A percentile compares a stretch with the other conserved stretches of the same genome.
Evolutionary conservation across 805 yeast genomes (phyloP).

Genomic region (Zygotorulaspora chibaensis): DNA sequence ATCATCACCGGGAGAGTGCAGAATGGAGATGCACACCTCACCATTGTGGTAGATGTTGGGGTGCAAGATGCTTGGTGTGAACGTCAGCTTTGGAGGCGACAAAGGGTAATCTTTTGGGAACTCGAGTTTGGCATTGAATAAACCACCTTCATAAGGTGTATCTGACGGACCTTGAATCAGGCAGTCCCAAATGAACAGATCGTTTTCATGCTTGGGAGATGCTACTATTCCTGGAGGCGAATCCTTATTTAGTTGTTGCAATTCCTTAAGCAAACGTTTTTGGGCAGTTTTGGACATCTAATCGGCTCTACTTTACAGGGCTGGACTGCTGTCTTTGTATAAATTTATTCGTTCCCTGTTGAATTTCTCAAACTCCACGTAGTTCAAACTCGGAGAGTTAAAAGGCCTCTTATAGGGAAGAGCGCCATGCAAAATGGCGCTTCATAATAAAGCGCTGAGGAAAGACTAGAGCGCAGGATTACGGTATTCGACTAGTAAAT

Average conservation of each 20-base stretch:
- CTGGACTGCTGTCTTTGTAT: too few species aligned
- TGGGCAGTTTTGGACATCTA: constrained; percentile 62
- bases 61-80: constrained; percentile 79
- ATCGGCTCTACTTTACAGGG: too few species aligned
- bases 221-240: constrained; percentile 96
- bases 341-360: too few species aligned
- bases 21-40: constrained; percentile 89
- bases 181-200: constrained; percentile 80
- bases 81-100: constrained; percentile 71
- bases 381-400: too few species aligned
- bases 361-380: too few species aligned
- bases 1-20: constrained; percentile 96
- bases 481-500: too few species aligned
- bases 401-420: too few species aligned
- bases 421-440: too few species aligned
- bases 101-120: constrained; percentile 82
- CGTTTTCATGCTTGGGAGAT: constrained; percentile 74
- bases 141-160: constrained; percentile 82
- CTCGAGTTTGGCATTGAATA: constrained; percentile 68
- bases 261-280: constrained; percentile 79
- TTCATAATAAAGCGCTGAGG: too few species aligned
- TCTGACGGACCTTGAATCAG: constrained; percentile 77
- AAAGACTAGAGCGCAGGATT: too few species aligned
- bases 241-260: constrained; percentile 77
- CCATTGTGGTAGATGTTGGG: constrained; percentile 95